phyloP scores from a whole-genome alignment of 805 yeast genomes.

The Candida schatavii region DNA sequence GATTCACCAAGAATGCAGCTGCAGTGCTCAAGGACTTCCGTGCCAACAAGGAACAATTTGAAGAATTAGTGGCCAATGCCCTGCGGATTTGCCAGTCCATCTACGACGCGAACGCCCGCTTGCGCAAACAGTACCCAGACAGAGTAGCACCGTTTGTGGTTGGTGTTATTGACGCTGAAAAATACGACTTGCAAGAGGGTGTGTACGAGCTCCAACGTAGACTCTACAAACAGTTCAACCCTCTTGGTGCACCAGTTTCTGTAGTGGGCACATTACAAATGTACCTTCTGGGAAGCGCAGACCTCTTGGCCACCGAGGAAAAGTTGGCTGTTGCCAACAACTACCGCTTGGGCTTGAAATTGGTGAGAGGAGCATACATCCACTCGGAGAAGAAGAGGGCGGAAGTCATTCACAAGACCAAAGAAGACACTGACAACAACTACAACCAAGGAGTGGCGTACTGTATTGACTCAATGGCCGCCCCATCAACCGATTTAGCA shows the following conservation, averaged over 20 bases:
- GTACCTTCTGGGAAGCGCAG: constrained; percentile 73
- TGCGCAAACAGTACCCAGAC: constrained; percentile 53
- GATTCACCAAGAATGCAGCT: constrained; percentile 75
- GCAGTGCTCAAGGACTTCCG: constrained; percentile 63
- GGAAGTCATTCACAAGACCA: constrained; percentile 67
- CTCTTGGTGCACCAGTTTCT: constrained; percentile 51
- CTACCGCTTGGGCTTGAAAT: constrained; percentile 80
- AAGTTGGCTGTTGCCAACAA: constrained; percentile 55
- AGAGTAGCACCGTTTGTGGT: constrained; percentile 72
- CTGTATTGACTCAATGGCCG: constrained; percentile 58
- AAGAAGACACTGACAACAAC: constrained; percentile 74
- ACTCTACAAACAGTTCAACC: constrained; percentile 72
- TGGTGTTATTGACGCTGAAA: constrained; percentile 88
- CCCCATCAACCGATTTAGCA: constrained; percentile 2
- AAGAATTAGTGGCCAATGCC: constrained; percentile 63
- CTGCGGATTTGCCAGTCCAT: constrained; percentile 57
- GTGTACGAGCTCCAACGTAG: constrained; percentile 87
- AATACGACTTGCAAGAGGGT: constrained; percentile 82
- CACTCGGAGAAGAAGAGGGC: constrained; percentile 79
- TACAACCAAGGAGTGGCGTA: constrained; percentile 68
- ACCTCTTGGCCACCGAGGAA: constrained; percentile 60
- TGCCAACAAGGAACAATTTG: constrained; percentile 55
- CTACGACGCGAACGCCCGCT: constrained; percentile 47
- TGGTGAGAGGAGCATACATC: constrained; percentile 94
- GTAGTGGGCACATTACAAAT: constrained; percentile 92